phyloP scores from a whole-genome alignment of 2,329 filamentous ascomycete species.

The Cercospora brassicicola region DNA sequence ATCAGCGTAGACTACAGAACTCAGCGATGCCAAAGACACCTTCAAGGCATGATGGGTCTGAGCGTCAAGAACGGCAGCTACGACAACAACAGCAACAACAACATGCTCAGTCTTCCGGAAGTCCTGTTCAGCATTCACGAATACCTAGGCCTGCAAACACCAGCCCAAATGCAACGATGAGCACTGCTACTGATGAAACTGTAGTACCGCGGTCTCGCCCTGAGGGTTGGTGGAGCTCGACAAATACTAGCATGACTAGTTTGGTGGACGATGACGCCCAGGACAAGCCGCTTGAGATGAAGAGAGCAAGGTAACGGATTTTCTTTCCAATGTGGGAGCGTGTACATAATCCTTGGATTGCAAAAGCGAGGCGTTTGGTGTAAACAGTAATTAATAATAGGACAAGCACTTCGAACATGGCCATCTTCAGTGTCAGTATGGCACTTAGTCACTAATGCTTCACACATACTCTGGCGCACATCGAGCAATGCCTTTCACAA shows the following conservation, averaged over 20 bases:
- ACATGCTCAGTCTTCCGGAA: not conserved
- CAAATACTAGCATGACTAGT: constrained; percentile 23
- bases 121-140: constrained; percentile 1
- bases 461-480: not conserved
- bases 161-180: constrained; percentile 11
- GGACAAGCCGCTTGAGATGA: constrained; percentile 1
- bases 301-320: not conserved
- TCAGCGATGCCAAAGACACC: not conserved
- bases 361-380: not conserved
- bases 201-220: constrained; percentile 22
- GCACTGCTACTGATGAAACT: constrained; percentile 24
- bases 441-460: not conserved
- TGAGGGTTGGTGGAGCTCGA: constrained; percentile 30
- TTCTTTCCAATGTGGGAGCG: not conserved
- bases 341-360: not conserved
- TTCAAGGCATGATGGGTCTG: not conserved
- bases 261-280: constrained; percentile 12
- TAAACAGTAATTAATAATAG: not conserved
- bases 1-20: constrained; percentile 21
- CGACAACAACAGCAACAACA: constrained; percentile 10
- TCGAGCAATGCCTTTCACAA: not conserved
- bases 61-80: constrained; percentile 3
- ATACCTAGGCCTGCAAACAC: constrained; percentile 3
- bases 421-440: not conserved
- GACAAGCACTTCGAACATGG: not conserved